Conservation (phyloP, 441 rosid genomes). For the Erodium moschatum region DNA sequence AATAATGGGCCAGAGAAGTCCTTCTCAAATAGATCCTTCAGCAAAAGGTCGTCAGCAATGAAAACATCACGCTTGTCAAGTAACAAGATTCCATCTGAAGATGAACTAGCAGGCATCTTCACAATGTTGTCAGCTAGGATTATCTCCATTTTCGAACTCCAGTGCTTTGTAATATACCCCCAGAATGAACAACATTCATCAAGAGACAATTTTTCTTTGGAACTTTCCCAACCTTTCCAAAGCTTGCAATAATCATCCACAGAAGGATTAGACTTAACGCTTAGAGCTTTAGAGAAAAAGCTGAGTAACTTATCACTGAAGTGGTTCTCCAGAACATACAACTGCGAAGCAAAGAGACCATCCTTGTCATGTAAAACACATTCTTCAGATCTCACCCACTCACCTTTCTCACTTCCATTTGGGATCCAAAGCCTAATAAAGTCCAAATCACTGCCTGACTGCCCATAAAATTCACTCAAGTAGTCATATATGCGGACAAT, state of each 20-base stretch:
- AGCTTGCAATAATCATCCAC: conserved; percentile 45
- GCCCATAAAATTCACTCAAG: conserved; percentile 31
- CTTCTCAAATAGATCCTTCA: conserved; percentile 41
- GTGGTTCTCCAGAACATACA: conserved; percentile 41
- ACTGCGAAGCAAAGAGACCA: conserved; percentile 35
- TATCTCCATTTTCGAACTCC: conserved; percentile 18
- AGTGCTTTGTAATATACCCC: conserved; percentile 28
- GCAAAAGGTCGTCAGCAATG: conserved; percentile 57
- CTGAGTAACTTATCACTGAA: conserved; percentile 22
- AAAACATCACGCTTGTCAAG: conserved; percentile 38
- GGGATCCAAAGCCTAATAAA: conserved; percentile 45
- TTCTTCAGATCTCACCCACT: conserved; percentile 40
- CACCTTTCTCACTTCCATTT: conserved; percentile 23
- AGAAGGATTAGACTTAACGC: conserved; percentile 37
- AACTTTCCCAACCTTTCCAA: conserved; percentile 59
- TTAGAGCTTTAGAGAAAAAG: conserved; percentile 36
- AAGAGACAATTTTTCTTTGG: conserved; percentile 26
- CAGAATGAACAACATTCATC: conserved; percentile 59
- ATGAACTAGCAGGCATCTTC: conserved; percentile 43
- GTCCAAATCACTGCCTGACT: conserved; percentile 20
- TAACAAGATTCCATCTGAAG: conserved; percentile 31
- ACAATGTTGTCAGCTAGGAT: conserved; percentile 30
- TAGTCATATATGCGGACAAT: conserved; percentile 41
- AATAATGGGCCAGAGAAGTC: conserved; percentile 33
- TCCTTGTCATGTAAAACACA: conserved; percentile 46